A percentile compares a stretch with the other conserved stretches of the same genome.
phyloP scores from a whole-genome alignment of 805 yeast genomes.

The Brettanomyces custersianus region DNA sequence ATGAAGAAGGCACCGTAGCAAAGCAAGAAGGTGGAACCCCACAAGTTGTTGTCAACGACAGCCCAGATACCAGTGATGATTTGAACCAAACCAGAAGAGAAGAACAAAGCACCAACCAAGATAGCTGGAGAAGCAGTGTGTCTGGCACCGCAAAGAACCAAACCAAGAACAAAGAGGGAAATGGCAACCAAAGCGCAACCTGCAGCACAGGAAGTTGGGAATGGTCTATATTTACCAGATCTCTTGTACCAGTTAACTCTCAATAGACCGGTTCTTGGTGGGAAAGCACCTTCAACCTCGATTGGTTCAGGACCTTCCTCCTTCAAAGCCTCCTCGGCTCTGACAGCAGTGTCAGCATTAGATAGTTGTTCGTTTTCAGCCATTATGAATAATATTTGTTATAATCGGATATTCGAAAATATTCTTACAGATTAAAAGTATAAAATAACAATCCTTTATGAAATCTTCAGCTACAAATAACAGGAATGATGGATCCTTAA shows the following conservation, averaged over 20 bases:
- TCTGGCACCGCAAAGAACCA: conserved; percentile 34
- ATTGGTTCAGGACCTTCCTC: conserved; percentile 10
- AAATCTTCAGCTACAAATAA: no score
- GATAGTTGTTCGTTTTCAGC: conserved; percentile 14
- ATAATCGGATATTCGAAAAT: no score
- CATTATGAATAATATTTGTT: no score
- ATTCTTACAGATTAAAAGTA: no score
- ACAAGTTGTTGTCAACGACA: conserved; percentile 35
- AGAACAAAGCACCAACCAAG: conserved; percentile 34
- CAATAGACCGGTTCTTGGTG: conserved; percentile 31
- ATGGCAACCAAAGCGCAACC: conserved; percentile 38
- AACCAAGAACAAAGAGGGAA: conserved; percentile 39
- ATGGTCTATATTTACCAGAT: conserved; percentile 32
- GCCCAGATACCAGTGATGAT: conserved; percentile 45
- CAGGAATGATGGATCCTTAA: no score
- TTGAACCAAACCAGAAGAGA: conserved; percentile 41
- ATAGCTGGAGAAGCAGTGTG: conserved; percentile 34
- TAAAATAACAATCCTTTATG: no score
- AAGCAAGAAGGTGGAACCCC: conserved; percentile 37
- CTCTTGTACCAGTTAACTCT: conserved; percentile 36
- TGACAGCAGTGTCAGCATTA: conserved; percentile 18
- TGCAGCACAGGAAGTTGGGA: conserved; percentile 40
- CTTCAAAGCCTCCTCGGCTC: conserved; percentile 7
- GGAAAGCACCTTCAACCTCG: conserved; percentile 15
- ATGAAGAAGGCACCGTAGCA: conserved; percentile 43